Evolutionary conservation across 768 basidiomycete genomes (phyloP), one percentile per base, ranked within the genome.

Genomic region (Mycena vulgaris): DNA sequence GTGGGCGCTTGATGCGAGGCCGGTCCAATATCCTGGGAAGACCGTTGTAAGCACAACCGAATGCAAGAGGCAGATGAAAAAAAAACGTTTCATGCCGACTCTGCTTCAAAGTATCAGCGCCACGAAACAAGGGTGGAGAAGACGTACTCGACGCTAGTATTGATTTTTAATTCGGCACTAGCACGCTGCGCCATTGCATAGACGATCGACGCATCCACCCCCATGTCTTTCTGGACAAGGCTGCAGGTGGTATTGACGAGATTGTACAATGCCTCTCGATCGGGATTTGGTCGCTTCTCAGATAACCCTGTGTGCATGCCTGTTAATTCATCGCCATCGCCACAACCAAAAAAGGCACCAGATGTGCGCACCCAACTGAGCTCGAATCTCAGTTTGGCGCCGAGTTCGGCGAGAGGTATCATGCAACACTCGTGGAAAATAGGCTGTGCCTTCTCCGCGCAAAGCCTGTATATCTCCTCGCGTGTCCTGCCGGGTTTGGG

Each of bases 121-220:
- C 27, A 31, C 28, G 42, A 47, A 59, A 45, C 19, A 59, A 30
- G 27, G 37, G 19, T 31, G 5, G 30, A 33, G 25, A 47, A 28
- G 23, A 60, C 31, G 17, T 65, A 65, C 63, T 65, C 40, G 33
- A 65, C 35, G n/a, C 25, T 48, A 27, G 40, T 48, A 14, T 65
- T 47, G 45, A 65, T 65, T 39, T 65, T 65, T 11, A 65, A 31
- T 37, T 65, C 30, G 31, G 63, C 63, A 37, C 55, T 65, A 16
- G 63, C 63, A 25, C 63, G 52, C 42, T 65, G 63, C 45, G 63
- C 63, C 42, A 56, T 65, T 1, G 53, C 63, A 28, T 35, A 65
- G 14, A 65, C 63, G 13, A 65, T 65, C 17, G 53, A 39, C 3
- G 37, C 55, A 25, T 39, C 40, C 27, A 19, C 16, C 35, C 25